Conservation (phyloP, 176 grass and related monocot species). For the Zoysia pacifica region DNA sequence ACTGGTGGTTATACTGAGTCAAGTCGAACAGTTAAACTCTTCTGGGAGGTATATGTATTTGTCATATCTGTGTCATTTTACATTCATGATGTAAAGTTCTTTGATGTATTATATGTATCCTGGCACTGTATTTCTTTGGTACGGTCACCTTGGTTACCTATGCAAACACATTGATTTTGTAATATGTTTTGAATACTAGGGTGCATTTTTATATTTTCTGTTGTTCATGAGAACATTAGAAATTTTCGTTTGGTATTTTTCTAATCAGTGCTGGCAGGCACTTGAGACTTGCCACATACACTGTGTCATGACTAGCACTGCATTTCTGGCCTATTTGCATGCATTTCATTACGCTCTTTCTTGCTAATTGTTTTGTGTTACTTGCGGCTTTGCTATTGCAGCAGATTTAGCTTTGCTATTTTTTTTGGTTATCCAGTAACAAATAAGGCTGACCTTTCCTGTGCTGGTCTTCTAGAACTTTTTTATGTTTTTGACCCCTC, state of each 20-base stretch:
- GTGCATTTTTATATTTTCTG: neutral
- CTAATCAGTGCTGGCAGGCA: neutral
- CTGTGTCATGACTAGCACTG: conserved; percentile 3
- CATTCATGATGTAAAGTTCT: conserved; percentile 2
- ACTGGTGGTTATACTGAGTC: conserved; percentile 91
- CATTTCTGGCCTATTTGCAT: conserved; percentile 15
- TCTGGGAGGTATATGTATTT: conserved; percentile 80
- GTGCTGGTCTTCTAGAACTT: no score
- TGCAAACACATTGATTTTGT: neutral
- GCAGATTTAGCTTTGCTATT: neutral
- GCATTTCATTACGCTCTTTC: neutral
- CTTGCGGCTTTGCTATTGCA: conserved; percentile 1
- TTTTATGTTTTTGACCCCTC: no score
- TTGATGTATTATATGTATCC: conserved; percentile 6
- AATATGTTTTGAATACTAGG: neutral
- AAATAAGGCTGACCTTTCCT: neutral
- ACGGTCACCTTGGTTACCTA: conserved; percentile 6
- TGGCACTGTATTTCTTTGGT: neutral
- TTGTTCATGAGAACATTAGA: neutral
- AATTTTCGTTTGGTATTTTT: neutral
- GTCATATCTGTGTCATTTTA: conserved; percentile 23
- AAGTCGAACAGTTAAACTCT: conserved; percentile 88
- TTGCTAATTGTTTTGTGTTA: conserved; percentile 2
- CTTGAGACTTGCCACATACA: neutral
- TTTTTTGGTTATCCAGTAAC: neutral